These are phyloP conservation scores for Garcia nutans DNA, from an alignment of 345 rosid species.

Conservation along the genomic window DNA sequence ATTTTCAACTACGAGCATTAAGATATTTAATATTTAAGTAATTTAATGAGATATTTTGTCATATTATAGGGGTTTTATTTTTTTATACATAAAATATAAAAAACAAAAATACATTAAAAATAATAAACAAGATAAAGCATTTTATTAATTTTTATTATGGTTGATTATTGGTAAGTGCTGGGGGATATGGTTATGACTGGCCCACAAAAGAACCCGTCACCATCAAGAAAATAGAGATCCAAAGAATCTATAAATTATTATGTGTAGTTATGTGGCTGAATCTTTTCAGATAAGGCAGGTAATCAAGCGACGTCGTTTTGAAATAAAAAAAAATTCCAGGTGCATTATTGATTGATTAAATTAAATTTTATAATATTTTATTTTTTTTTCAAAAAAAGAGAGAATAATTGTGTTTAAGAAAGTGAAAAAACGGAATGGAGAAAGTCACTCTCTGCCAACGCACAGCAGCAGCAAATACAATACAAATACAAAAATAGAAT, in stretches of 20 bases:
- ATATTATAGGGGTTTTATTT: too few relatives aligned
- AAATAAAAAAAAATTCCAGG: too few relatives aligned
- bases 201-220: slow-evolving; percentile 5
- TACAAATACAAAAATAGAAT: neutral
- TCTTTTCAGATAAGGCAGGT: neutral
- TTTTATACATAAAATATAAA: too few relatives aligned
- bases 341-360: too few relatives aligned
- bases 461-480: slow-evolving; percentile 1
- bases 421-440: neutral
- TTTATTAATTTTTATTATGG: too few relatives aligned
- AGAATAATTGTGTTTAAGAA: neutral
- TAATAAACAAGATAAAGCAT: too few relatives aligned
- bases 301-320: neutral
- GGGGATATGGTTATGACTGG: neutral
- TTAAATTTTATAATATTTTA: neutral
- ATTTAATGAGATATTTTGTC: too few relatives aligned
- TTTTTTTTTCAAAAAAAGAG: too few relatives aligned
- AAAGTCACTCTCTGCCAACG: slow-evolving; percentile 35
- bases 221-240: neutral
- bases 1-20: too few relatives aligned
- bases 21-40: too few relatives aligned
- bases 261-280: neutral
- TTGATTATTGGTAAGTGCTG: too few relatives aligned
- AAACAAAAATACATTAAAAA: too few relatives aligned
- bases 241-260: neutral